A percentile compares a stretch with the other conserved stretches of the same genome.
These are phyloP conservation scores for Ilyonectria robusta DNA, from an alignment of 2,329 filamentous ascomycete species.

Conservation along the genomic window DNA sequence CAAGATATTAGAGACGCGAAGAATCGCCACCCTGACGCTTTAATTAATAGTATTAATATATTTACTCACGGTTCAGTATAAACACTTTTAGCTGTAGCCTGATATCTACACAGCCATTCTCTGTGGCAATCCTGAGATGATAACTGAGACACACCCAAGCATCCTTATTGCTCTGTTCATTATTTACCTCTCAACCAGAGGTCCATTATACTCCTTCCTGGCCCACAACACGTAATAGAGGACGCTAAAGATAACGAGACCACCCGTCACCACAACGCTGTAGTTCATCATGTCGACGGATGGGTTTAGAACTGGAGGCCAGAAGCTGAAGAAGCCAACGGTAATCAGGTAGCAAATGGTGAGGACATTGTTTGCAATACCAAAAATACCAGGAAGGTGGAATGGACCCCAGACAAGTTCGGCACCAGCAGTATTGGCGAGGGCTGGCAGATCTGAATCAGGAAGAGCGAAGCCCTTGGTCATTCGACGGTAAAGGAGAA, in stretches of 20 bases:
- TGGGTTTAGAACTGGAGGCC: constrained; percentile 55
- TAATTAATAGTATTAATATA: too few relatives aligned
- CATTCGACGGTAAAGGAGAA: constrained; percentile 49
- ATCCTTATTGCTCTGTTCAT: background rate
- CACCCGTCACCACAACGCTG: constrained; percentile 60
- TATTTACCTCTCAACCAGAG: constrained; percentile 50
- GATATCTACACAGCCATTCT: too few relatives aligned
- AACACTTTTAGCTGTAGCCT: too few relatives aligned
- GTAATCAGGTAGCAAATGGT: constrained; percentile 67
- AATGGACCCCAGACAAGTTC: constrained; percentile 68
- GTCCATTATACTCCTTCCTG: constrained; percentile 61
- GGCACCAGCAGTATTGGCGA: constrained; percentile 48
- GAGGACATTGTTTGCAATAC: constrained; percentile 68
- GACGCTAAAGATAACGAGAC: constrained; percentile 59
- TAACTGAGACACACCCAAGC: background rate
- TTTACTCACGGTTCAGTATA: too few relatives aligned
- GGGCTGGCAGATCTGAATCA: constrained; percentile 41
- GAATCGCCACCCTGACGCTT: too few relatives aligned
- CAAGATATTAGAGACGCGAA: too few relatives aligned
- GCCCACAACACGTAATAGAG: constrained; percentile 62
- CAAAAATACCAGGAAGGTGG: constrained; percentile 64
- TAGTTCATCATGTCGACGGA: constrained; percentile 62
- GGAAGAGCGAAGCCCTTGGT: constrained; percentile 48
- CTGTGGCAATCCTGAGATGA: too few relatives aligned
- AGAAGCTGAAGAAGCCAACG: constrained; percentile 70